These are phyloP conservation scores for Mortierella antarctica DNA, from an alignment of 192 early-diverging fungal genomes.

Conservation along the genomic window DNA sequence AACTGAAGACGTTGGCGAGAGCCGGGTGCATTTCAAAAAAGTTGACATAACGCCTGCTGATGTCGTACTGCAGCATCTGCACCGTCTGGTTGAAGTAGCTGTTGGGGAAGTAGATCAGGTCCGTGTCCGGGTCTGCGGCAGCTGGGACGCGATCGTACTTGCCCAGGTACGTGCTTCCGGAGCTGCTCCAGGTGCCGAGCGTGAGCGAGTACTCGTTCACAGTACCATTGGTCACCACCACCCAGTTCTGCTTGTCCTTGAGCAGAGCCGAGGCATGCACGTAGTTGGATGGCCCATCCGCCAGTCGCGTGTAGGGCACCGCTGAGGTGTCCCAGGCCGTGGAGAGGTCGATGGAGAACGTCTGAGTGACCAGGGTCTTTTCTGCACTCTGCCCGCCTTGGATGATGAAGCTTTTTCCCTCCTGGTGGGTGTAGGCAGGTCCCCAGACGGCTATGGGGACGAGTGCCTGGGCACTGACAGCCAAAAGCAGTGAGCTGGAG, in stretches of 20 bases:
- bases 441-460: slow-evolving; percentile 7
- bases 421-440: slow-evolving; percentile 1
- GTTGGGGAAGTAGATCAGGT: slow-evolving; percentile 10
- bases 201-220: slow-evolving; percentile 8
- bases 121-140: slow-evolving; percentile 3
- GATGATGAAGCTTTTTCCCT: slow-evolving; percentile 11
- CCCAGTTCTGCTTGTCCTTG: slow-evolving; percentile 10
- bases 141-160: not conserved
- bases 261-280: slow-evolving; percentile 2
- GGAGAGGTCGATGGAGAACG: slow-evolving; percentile 22
- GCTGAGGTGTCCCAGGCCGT: slow-evolving; percentile 8
- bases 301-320: not conserved
- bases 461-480: not conserved
- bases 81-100: slow-evolving; percentile 1
- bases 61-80: slow-evolving; percentile 18
- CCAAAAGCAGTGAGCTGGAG: not conserved
- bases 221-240: slow-evolving; percentile 13
- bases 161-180: not conserved
- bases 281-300: slow-evolving; percentile 8
- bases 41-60: slow-evolving; percentile 1
- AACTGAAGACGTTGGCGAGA: slow-evolving; percentile 1
- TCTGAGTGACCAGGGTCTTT: not conserved
- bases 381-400: slow-evolving; percentile 14
- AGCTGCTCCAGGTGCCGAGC: not conserved
- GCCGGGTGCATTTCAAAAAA: slow-evolving; percentile 12